Base-by-base conservation (phyloP, 352 stramenopile species). In the Globisporangium alternatum region DNA sequence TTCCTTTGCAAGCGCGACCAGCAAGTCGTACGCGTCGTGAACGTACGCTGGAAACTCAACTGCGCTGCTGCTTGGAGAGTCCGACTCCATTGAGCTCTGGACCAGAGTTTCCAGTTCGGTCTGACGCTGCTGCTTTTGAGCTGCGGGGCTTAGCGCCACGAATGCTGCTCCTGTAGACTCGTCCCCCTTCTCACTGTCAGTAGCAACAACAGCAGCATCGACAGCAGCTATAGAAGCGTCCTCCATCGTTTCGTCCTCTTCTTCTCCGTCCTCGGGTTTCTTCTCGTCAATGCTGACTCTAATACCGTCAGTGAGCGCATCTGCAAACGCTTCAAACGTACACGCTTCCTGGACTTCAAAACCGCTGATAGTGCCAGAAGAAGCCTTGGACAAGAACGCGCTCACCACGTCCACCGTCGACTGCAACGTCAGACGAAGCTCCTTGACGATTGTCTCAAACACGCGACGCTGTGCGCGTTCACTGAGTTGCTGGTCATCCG, bases 231-330 rank as follows among this genome's bases (percentile, higher is more conserved):
- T 5, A 15, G 41, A 43, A 6, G 12, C 30, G 3, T 51, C 13
- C 5, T 72, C 22, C 25, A 35, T 68, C 56, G 61, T 25, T 17
- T 62, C 65, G 13, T 56, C 67, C 1, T 70, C 71, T 70, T 86
- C 83, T 51, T 91, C 83, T 5, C 83, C 81, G 65, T 92, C 80
- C 60, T 92, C 81, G 21, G 75, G 71, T 15, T 78, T 73, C 33
- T 86, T 87, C 7, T 62, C 72, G 3, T 89, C 77, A 22, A 87
- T 53, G 8, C 56, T 49, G 4, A 62, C 31, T 12, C 65, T 48
- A 5, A 89, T 71, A 10, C 80, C 74, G 37, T 56, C 67, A 19
- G 71, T 64, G 1, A 90, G 57, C 1, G 69, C 76, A 13, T 67
- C 58, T 1, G 39, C 47, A 60, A 85, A 90, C 0, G 66, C 71